Evolutionary conservation across 2,329 filamentous ascomycete species (phyloP).

Genomic region (Talaromyces atroroseus): DNA sequence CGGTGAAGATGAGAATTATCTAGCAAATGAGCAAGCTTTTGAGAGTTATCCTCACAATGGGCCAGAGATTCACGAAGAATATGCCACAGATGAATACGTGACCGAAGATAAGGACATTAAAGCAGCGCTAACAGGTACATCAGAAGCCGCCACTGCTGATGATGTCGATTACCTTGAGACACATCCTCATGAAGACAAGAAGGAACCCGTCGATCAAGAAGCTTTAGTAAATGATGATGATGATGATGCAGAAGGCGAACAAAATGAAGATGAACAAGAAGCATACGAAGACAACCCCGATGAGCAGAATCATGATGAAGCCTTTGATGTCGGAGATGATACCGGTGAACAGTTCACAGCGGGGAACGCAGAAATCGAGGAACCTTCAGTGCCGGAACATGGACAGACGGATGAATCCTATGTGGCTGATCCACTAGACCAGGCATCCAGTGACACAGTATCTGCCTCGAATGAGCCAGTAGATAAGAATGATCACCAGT

Average conservation of each 20-base stretch:
- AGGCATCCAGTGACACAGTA: conserved; percentile 9
- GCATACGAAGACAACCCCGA: conserved; percentile 7
- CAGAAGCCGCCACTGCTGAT: conserved; percentile 16
- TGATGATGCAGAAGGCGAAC: conserved; percentile 1
- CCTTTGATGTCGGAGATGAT: conserved; percentile 11
- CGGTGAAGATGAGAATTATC: conserved; percentile 4
- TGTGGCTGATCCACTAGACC: conserved; percentile 3
- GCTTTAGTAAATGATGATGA: not conserved
- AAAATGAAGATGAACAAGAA: not conserved
- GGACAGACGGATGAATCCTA: conserved; percentile 15
- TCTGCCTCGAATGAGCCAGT: conserved; percentile 6
- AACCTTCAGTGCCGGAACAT: not conserved
- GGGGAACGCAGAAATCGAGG: conserved; percentile 12
- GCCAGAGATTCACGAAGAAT: not conserved
- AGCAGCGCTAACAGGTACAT: not conserved
- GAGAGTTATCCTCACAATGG: not conserved
- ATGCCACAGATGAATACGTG: not conserved
- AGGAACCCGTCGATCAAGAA: not conserved
- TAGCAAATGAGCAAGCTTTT: not conserved
- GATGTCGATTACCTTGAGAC: conserved; percentile 9
- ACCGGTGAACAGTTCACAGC: conserved; percentile 17
- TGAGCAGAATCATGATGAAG: conserved; percentile 15
- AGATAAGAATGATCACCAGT: conserved; percentile 1
- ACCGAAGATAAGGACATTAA: conserved; percentile 16
- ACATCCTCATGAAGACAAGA: not conserved